A percentile compares a stretch with the other conserved stretches of the same genome.
These are phyloP conservation scores for Coniferiporia sulphurascens DNA, from an alignment of 1,284 basidiomycete species.

Conservation along the genomic window DNA sequence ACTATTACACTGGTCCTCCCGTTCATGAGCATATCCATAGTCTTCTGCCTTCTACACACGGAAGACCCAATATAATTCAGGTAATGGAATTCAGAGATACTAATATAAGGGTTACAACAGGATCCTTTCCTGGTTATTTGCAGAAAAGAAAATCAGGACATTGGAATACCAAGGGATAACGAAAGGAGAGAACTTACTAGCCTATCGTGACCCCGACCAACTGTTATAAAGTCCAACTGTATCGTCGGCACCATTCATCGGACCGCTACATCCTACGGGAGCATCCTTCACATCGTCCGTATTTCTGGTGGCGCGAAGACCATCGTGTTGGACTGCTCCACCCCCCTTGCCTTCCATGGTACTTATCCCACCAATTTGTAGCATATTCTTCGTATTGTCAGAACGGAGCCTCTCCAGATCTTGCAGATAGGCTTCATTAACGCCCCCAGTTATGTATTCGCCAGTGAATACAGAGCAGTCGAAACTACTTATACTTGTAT, in stretches of 20 bases:
- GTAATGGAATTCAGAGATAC: too few relatives aligned
- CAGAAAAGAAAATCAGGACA: too few relatives aligned
- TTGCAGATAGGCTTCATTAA: conserved; percentile 81
- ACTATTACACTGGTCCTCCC: too few relatives aligned
- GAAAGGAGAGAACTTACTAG: neutral
- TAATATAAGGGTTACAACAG: too few relatives aligned
- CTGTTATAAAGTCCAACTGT: conserved; percentile 76
- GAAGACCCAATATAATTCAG: too few relatives aligned
- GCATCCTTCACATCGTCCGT: conserved; percentile 28
- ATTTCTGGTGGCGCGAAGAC: conserved; percentile 15
- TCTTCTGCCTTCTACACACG: too few relatives aligned
- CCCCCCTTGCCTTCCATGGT: conserved; percentile 37
- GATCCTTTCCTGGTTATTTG: too few relatives aligned
- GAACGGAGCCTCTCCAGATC: conserved; percentile 76
- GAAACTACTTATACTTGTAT: conserved; percentile 74
- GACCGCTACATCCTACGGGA: conserved; percentile 32
- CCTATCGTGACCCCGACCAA: conserved; percentile 34
- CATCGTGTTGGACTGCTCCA: conserved; percentile 24
- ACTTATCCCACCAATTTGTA: conserved; percentile 30
- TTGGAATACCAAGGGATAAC: neutral
- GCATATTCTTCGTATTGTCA: conserved; percentile 71
- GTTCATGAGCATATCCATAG: too few relatives aligned
- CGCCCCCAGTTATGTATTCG: conserved; percentile 95
- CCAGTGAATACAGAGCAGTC: conserved; percentile 99
- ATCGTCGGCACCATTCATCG: conserved; percentile 59